These are phyloP conservation scores for Fusarium brevicatenulatum DNA, from an alignment of 2,329 filamentous ascomycete species.

Conservation along the genomic window DNA sequence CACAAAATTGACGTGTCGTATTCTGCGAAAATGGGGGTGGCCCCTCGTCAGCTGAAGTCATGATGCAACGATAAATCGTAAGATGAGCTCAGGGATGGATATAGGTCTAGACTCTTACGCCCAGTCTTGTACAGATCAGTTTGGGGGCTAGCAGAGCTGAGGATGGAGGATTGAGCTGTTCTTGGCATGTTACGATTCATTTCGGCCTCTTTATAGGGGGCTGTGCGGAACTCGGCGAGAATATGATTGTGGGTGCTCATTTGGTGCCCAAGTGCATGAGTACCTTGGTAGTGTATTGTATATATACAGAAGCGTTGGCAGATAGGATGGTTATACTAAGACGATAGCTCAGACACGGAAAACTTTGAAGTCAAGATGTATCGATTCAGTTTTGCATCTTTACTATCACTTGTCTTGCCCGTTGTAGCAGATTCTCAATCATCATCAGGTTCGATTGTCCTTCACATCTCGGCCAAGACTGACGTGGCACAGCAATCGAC, in stretches of 20 bases:
- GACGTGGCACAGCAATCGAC: neutral
- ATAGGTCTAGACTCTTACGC: neutral
- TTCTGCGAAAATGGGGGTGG: neutral
- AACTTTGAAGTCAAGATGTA: neutral
- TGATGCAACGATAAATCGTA: neutral
- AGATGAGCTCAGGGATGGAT: neutral
- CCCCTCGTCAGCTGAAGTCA: neutral
- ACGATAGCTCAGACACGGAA: neutral
- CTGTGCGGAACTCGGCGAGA: neutral
- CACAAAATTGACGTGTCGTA: neutral
- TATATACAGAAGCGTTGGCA: neutral
- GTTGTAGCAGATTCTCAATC: neutral
- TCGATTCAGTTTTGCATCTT: neutral
- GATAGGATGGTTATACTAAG: fast-evolving
- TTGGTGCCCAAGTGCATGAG: neutral
- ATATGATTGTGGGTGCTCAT: neutral
- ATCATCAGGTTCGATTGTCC: neutral
- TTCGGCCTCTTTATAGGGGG: neutral
- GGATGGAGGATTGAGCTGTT: neutral
- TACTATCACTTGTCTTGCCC: neutral
- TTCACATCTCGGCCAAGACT: fast-evolving
- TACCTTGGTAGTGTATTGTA: neutral
- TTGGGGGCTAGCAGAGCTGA: neutral
- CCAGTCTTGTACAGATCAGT: neutral
- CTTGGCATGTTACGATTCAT: neutral